Evolutionary conservation across 306 rosid genomes (phyloP).

Genomic region (Notholithocarpus densiflorus): DNA sequence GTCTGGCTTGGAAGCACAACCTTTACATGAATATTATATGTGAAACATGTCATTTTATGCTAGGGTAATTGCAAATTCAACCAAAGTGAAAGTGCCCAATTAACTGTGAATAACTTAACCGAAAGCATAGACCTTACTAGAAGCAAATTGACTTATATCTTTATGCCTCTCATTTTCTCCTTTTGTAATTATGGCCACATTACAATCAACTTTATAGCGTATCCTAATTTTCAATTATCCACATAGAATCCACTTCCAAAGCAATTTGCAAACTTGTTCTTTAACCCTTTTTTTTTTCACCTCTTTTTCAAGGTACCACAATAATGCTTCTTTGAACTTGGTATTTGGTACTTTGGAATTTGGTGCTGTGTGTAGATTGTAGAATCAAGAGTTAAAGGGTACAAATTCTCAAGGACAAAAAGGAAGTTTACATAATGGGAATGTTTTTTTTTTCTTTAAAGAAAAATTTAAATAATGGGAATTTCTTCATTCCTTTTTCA

Average conservation of each 20-base stretch:
- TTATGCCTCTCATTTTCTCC: neutral
- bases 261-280: constrained; percentile 1
- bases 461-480: neutral
- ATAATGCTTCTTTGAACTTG: neutral
- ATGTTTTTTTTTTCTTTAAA: neutral
- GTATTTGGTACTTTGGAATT: constrained; percentile 7
- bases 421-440: neutral
- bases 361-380: neutral
- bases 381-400: constrained; percentile 4
- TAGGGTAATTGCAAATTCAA: neutral
- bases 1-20: neutral
- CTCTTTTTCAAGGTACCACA: constrained; percentile 13
- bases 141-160: neutral
- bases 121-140: neutral
- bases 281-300: neutral
- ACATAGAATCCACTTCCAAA: constrained; percentile 3
- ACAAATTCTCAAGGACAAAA: neutral
- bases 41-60: neutral
- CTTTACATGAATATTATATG: neutral
- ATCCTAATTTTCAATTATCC: neutral
- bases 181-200: constrained; percentile 11
- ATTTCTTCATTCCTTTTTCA: no score
- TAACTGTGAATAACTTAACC: neutral
- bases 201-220: neutral
- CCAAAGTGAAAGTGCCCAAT: constrained; percentile 1